A percentile compares a stretch with the other conserved stretches of the same genome.
phyloP scores from a whole-genome alignment of 441 rosid species.

The Populus hybrid region DNA sequence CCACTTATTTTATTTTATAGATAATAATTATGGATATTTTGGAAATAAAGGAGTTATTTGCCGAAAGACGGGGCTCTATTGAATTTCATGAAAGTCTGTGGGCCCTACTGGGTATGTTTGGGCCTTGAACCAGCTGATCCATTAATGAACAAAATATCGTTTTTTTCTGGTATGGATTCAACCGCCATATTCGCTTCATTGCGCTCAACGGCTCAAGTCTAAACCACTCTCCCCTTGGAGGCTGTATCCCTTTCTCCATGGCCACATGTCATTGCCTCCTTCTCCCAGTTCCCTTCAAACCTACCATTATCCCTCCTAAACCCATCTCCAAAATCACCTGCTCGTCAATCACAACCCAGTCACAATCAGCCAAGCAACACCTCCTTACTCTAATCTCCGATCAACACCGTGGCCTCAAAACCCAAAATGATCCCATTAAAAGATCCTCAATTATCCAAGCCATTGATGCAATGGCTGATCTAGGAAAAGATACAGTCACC shows the following conservation, averaged over 20 bases:
- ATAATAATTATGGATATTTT: no score
- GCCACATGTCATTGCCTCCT: slow-evolving; percentile 12
- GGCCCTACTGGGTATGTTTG: neutral
- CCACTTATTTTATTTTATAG: no score
- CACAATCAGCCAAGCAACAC: slow-evolving; percentile 51
- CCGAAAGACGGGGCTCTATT: no score
- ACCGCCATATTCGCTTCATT: slow-evolving; percentile 8
- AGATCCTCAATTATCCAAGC: slow-evolving; percentile 59
- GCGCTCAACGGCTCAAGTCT: neutral
- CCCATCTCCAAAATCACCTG: slow-evolving; percentile 28
- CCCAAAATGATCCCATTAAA: slow-evolving; percentile 56
- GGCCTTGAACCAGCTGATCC: neutral
- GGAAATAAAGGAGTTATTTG: no score
- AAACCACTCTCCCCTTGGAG: neutral
- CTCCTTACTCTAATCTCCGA: slow-evolving; percentile 74
- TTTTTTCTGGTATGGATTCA: neutral
- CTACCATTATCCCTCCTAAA: slow-evolving; percentile 7
- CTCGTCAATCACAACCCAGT: slow-evolving; percentile 40
- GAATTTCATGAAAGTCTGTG: neutral
- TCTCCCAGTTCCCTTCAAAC: slow-evolving; percentile 15
- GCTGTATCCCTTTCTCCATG: slow-evolving; percentile 3
- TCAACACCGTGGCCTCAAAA: slow-evolving; percentile 82
- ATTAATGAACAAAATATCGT: neutral
- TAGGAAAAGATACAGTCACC: slow-evolving; percentile 55
- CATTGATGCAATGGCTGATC: slow-evolving; percentile 55